Evolutionary conservation across 73 alveolate genomes (phyloP).

Genomic region (Uronychia binucleata): DNA sequence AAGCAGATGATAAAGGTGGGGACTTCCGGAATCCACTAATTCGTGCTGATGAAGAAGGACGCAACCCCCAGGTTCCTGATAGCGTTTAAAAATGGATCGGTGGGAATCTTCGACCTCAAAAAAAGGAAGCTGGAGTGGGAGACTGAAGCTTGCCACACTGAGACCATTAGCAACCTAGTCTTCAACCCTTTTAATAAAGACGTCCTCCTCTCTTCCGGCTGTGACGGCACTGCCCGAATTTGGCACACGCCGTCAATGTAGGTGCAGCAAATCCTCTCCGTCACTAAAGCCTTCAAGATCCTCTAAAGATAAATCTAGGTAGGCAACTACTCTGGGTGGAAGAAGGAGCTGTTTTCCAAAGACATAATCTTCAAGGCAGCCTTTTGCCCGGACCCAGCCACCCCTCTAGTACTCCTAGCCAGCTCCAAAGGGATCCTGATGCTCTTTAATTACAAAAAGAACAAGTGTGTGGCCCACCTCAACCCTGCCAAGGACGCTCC

Average conservation of each 20-base stretch:
- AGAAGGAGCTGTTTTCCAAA: not conserved
- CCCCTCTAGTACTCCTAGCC: not conserved
- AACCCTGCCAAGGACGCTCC: not conserved
- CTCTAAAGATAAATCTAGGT: not conserved
- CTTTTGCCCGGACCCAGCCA: not conserved
- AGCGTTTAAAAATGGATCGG: conserved; percentile 75
- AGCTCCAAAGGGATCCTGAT: not conserved
- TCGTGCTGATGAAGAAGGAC: conserved; percentile 24
- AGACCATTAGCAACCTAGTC: conserved; percentile 76
- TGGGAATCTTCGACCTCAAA: conserved; percentile 62
- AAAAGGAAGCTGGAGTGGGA: conserved; percentile 37
- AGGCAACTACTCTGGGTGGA: not conserved
- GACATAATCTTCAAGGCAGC: not conserved
- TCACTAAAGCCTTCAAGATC: not conserved
- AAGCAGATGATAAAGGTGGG: conserved; percentile 68
- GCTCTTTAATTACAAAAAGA: not conserved
- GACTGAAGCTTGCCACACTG: conserved; percentile 81
- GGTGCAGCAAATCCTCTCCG: conserved; percentile 23
- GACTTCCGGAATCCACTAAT: conserved; percentile 55
- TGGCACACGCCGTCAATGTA: conserved; percentile 73
- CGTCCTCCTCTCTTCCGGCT: conserved; percentile 71
- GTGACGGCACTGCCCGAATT: conserved; percentile 77
- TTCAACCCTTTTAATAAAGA: conserved; percentile 76
- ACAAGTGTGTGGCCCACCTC: not conserved
- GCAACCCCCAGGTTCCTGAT: conserved; percentile 20